These are phyloP conservation scores for Dimocarpus longan DNA, from an alignment of 345 rosid species.

Conservation along the genomic window DNA sequence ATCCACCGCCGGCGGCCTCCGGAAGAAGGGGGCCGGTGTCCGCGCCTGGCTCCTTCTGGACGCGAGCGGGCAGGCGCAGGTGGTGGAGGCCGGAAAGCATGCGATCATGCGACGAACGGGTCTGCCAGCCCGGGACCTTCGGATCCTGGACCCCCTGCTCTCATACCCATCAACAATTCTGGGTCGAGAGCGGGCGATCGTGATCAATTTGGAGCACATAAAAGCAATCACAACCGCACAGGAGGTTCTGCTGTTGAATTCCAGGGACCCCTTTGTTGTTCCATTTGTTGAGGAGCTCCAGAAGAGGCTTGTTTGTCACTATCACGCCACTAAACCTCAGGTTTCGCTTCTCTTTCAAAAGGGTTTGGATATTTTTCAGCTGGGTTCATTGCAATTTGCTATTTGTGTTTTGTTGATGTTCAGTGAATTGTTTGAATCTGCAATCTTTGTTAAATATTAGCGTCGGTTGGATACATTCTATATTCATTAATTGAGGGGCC, in stretches of 20 bases:
- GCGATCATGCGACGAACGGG: slow-evolving; percentile 92
- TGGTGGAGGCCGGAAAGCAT: slow-evolving; percentile 77
- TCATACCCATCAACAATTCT: slow-evolving; percentile 87
- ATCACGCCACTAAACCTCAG: slow-evolving; percentile 71
- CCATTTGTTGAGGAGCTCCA: slow-evolving; percentile 81
- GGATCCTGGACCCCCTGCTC: slow-evolving; percentile 87
- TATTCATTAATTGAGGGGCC: background rate
- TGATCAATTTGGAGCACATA: slow-evolving; percentile 87
- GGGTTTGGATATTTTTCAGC: background rate
- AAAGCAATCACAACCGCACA: slow-evolving; percentile 92
- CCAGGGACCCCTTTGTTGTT: slow-evolving; percentile 74
- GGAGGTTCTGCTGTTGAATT: slow-evolving; percentile 81
- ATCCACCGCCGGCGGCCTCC: slow-evolving; percentile 36
- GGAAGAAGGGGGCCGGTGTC: slow-evolving; percentile 70
- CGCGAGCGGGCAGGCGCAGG: slow-evolving; percentile 56
- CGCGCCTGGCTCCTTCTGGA: slow-evolving; percentile 71
- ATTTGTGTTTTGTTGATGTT: background rate
- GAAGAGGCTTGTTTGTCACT: slow-evolving; percentile 56
- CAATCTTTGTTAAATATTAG: too few species aligned
- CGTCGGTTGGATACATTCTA: background rate
- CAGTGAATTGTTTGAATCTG: background rate
- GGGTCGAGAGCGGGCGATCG: slow-evolving; percentile 90
- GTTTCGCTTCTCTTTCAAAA: slow-evolving; percentile 27
- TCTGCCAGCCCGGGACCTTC: slow-evolving; percentile 85
- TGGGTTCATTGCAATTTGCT: background rate